These are phyloP conservation scores for Blastocystis sp. DNA, from an alignment of 352 stramenopile species.

Conservation along the genomic window DNA sequence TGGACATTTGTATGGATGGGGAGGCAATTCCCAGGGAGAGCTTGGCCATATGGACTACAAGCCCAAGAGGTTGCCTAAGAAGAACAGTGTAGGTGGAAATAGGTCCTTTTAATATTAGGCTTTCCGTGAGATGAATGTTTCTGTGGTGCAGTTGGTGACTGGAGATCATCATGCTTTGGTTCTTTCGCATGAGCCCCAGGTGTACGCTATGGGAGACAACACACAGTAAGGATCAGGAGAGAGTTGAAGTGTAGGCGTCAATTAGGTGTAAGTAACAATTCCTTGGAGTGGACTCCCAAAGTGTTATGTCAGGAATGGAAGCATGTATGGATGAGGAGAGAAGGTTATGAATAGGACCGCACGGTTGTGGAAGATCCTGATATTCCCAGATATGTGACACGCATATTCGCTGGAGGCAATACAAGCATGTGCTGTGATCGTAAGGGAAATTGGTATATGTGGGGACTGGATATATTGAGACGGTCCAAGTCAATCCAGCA, in stretches of 20 bases:
- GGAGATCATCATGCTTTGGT: slow-evolving; percentile 51
- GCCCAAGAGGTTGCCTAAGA: slow-evolving; percentile 50
- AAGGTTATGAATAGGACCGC: not conserved
- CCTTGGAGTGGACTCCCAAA: slow-evolving; percentile 30
- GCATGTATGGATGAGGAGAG: not conserved
- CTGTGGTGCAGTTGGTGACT: slow-evolving; percentile 17
- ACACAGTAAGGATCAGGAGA: not conserved
- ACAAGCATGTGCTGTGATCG: slow-evolving; percentile 8
- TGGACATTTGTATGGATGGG: slow-evolving; percentile 57
- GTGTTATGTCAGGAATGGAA: slow-evolving; percentile 49
- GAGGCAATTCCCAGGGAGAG: slow-evolving; percentile 32
- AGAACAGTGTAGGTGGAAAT: slow-evolving; percentile 20
- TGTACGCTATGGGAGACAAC: slow-evolving; percentile 63
- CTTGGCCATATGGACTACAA: slow-evolving; percentile 63
- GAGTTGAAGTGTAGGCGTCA: not conserved
- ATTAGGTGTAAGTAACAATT: slow-evolving; percentile 43
- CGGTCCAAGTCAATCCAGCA: not conserved
- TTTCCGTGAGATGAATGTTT: slow-evolving; percentile 63
- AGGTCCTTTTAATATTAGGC: not conserved
- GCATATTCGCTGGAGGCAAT: slow-evolving; percentile 33
- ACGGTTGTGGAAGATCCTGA: slow-evolving; percentile 16
- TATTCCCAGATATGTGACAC: not conserved
- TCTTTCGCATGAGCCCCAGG: not conserved
- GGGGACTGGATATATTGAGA: slow-evolving; percentile 7
- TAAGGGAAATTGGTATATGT: not conserved